phyloP scores from a whole-genome alignment of 176 grass and related monocot genomes.

The Areca catechu region DNA sequence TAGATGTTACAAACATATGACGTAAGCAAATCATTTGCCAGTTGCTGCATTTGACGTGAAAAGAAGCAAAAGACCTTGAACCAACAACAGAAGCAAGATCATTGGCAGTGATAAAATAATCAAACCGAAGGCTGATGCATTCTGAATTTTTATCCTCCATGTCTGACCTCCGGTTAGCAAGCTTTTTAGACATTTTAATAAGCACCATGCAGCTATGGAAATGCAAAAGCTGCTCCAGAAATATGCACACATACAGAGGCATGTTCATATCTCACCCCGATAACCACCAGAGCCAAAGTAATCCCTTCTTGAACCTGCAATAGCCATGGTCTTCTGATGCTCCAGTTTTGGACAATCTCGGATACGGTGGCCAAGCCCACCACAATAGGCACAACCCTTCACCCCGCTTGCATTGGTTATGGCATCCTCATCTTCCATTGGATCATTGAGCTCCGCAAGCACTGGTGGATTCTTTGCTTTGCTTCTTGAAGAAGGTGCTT shows the following conservation, averaged over 20 bases:
- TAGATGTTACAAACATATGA: no score
- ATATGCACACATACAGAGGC: neutral
- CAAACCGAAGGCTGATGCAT: no score
- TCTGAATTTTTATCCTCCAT: no score
- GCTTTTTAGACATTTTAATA: no score
- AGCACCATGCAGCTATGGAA: no score
- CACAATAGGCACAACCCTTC: slow-evolving; percentile 7
- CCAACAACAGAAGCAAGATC: no score
- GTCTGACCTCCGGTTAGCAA: no score
- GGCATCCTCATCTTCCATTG: slow-evolving; percentile 25
- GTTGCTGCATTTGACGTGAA: no score
- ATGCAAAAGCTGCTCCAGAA: neutral
- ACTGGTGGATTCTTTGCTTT: slow-evolving; percentile 2
- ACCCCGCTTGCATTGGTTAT: slow-evolving; percentile 31
- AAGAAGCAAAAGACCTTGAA: no score
- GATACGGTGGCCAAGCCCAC: slow-evolving; percentile 27
- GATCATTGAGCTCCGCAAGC: neutral
- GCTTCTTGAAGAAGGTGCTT: neutral
- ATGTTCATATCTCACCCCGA: slow-evolving; percentile 39
- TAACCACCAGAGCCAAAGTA: neutral
- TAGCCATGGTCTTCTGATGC: slow-evolving; percentile 1
- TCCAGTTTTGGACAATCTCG: slow-evolving; percentile 29
- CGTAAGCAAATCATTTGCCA: no score
- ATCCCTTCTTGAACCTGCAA: slow-evolving; percentile 23
- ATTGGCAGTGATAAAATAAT: no score